phyloP scores from a whole-genome alignment of 148 eudicot species.

The Silene latifolia region DNA sequence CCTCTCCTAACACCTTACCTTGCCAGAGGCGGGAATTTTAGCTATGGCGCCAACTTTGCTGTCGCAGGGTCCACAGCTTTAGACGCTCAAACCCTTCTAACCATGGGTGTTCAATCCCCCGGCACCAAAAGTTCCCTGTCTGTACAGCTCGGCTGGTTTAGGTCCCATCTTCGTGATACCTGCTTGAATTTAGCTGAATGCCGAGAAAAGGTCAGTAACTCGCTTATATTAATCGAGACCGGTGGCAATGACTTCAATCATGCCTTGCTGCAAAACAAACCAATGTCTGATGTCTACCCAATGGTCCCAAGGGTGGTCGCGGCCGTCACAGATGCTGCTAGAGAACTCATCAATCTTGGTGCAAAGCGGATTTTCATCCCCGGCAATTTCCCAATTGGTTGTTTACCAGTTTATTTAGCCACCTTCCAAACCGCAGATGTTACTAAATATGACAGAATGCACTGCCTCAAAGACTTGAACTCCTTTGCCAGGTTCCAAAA shows the following conservation, averaged over 20 bases:
- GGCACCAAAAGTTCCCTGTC: conserved; percentile 12
- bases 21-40: conserved; percentile 16
- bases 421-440: conserved; percentile 2
- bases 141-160: conserved; percentile 24
- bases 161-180: background rate
- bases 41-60: conserved; percentile 25
- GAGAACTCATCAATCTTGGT: conserved; percentile 23
- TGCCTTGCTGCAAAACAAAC: conserved; percentile 23
- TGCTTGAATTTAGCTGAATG: conserved; percentile 18
- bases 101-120: background rate
- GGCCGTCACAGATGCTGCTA: conserved; percentile 19
- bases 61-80: conserved; percentile 25
- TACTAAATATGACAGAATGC: conserved; percentile 12
- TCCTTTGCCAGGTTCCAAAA: conserved; percentile 14
- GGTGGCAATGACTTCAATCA: conserved; percentile 43
- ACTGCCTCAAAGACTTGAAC: conserved; percentile 22
- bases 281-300: conserved; percentile 8
- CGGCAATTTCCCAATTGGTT: conserved; percentile 34
- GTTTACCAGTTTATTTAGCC: conserved; percentile 20
- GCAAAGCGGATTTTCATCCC: conserved; percentile 24
- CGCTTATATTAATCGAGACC: conserved; percentile 31
- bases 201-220: conserved; percentile 9
- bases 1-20: conserved; percentile 20
- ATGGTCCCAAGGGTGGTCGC: conserved; percentile 30
- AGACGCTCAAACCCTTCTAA: background rate